Conservation (phyloP, 495 filamentous ascomycete species). For the Aspergillus sclerotiicarbonarius region DNA sequence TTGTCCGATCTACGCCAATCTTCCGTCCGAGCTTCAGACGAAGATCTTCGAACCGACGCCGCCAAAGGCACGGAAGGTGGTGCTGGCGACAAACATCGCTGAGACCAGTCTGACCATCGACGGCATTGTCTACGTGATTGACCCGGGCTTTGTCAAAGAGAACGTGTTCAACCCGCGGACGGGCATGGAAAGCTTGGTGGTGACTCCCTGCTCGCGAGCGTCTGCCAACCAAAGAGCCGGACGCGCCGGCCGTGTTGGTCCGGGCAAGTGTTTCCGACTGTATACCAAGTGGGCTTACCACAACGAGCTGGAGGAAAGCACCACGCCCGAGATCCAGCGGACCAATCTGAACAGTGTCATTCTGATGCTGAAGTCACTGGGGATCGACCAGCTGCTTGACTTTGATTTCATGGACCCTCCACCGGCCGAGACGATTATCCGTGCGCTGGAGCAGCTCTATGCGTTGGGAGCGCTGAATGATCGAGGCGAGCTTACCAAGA, state of each 20-base stretch:
- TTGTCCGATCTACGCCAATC: conserved; percentile 85
- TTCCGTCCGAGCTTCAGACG: conserved; percentile 79
- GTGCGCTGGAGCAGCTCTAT: conserved; percentile 88
- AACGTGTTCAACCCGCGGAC: conserved; percentile 91
- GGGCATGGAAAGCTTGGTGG: conserved; percentile 87
- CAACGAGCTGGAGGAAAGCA: conserved; percentile 90
- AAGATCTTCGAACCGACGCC: conserved; percentile 93
- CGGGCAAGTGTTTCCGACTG: conserved; percentile 91
- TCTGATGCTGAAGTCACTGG: conserved; percentile 82
- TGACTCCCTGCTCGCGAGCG: conserved; percentile 90
- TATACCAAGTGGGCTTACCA: conserved; percentile 95
- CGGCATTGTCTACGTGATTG: conserved; percentile 88
- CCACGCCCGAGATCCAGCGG: conserved; percentile 91
- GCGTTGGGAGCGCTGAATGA: conserved; percentile 88
- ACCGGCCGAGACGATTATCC: conserved; percentile 85
- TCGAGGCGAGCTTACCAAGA: conserved; percentile 83
- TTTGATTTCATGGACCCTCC: conserved; percentile 98
- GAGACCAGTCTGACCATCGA: conserved; percentile 89
- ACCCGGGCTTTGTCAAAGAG: conserved; percentile 91
- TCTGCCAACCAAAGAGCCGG: conserved; percentile 91
- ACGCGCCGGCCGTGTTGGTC: conserved; percentile 87
- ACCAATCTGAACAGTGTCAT: conserved; percentile 84
- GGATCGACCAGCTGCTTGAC: conserved; percentile 89
- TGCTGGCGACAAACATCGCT: conserved; percentile 87
- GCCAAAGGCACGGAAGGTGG: conserved; percentile 75